Evolutionary conservation across 225 moss, liverwort and hornwort species (phyloP).

Genomic region (Polytrichum formosum): DNA sequence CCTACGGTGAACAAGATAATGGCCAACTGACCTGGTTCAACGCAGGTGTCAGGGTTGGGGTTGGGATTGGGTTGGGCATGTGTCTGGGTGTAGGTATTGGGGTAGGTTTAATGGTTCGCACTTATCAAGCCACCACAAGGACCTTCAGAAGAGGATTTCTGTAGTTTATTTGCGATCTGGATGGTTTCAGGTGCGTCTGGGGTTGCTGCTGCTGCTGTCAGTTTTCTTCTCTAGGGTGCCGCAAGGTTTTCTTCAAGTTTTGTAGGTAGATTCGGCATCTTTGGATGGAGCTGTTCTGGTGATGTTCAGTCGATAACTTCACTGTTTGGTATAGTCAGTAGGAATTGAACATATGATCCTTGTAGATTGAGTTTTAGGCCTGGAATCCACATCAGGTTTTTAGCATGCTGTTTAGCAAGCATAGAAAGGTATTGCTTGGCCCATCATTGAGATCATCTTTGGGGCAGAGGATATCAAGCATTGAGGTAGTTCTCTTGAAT

Average conservation of each 20-base stretch:
- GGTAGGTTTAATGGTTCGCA: slow-evolving; percentile 55
- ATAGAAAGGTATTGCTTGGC: neutral
- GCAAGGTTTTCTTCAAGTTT: slow-evolving; percentile 21
- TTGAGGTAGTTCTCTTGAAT: slow-evolving; percentile 8
- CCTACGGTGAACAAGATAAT: slow-evolving; percentile 48
- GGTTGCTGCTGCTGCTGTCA: no score
- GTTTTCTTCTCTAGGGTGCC: no score
- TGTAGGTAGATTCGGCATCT: slow-evolving; percentile 18
- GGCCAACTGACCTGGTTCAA: slow-evolving; percentile 63
- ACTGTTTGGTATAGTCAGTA: neutral
- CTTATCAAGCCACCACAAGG: slow-evolving; percentile 58
- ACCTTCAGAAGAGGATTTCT: slow-evolving; percentile 55
- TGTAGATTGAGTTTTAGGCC: slow-evolving; percentile 18
- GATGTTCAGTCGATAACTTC: slow-evolving; percentile 9
- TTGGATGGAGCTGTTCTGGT: slow-evolving; percentile 13
- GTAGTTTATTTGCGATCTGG: slow-evolving; percentile 14
- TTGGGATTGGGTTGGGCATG: slow-evolving; percentile 60
- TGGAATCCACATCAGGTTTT: slow-evolving; percentile 13
- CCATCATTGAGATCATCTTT: neutral
- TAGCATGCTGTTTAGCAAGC: slow-evolving; percentile 12
- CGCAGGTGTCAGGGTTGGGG: slow-evolving; percentile 58
- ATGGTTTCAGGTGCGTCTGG: no score
- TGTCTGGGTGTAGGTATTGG: slow-evolving; percentile 63
- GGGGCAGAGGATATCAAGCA: slow-evolving; percentile 14
- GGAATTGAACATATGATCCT: neutral